Evolutionary conservation across 176 grass and related monocot species (phyloP), one percentile per base, ranked within the genome.

Genomic region (Puya raimondii): DNA sequence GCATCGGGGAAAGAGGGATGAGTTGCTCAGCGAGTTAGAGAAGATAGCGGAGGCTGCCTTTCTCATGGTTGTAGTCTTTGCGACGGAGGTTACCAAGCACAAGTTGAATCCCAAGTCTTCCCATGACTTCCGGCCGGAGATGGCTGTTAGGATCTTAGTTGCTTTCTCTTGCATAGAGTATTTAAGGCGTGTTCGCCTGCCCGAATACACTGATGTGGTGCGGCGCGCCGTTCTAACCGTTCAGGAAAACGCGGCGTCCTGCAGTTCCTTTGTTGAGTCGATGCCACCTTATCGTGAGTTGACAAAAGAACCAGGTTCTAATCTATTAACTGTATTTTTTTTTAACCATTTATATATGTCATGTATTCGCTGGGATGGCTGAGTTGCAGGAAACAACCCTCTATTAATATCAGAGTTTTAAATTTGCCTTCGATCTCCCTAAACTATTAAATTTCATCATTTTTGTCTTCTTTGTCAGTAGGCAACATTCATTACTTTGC

Each of bases 121-220:
- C 9, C 33, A 72, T 58, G 81, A 51, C 2, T 76, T 84, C 42
- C 76, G 69, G 51, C 89, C 80, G 0, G 79, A 78, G 70, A 80
- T 97, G 77, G 78, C 89, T 64, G 77, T 88, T 64, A 74, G 65
- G 69, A 87, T 97, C 64, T 88, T 97, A 53, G 86, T 85, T 10
- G 70, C 72, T 0, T 97, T 97, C 69, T 87, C 93, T 79, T 97
- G 89, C 78, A 77, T 97, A n/a, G 89, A 97, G 74, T 80, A 97
- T 90, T 72, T 92, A 23, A 87, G 93, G 68, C 84, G 82, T 0
- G 11, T 87, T 65, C 87, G 86, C 54, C 78, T 97, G 70, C 89
- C 86, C 53, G 93, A 97, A 69, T 97, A 97, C 77, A 97, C 86
- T 47, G 86, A 97, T 57, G 74, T 86, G 50, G 80, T 97, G 27